Base-by-base conservation (phyloP, 2,329 filamentous ascomycete species). In the Epichloe scottii region DNA sequence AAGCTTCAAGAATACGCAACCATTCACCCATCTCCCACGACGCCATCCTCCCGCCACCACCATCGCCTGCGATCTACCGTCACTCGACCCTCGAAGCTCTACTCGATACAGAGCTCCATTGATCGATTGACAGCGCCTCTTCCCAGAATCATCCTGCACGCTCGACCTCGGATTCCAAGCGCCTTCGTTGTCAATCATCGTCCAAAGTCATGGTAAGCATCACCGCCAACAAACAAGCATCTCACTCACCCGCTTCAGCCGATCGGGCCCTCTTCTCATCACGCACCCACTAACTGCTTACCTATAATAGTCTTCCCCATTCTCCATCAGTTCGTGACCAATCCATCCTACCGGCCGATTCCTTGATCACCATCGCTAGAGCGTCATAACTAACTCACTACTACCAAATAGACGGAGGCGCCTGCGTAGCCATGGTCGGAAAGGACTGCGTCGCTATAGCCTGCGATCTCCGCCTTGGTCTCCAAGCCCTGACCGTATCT, bases 361-460 rank as follows among this genome's bases (percentile, higher is more conserved):
- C 45, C 30, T 11, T 11, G 26, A 30, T 4, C 30, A 34, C 21
- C 17, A 19, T 37, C 15, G 17, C 35, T 3, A 19, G 15, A 34
- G 5, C 34, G 30, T 21, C 30, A 34, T 44, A 17, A 15, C 34
- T 23, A 39, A 46, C 52, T 35, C 49, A 34, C 53, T 44, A 8
- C 26, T 8, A 4, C 5, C 26, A 17, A 49, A 48, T 51, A 84
- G 80, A 85, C 69, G 91, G 91, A 74, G 91, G 91, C 69, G 91
- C 91, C 75, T 91, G 86, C 73, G 89, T 97, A 60, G 91, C 91
- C 71, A 97, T 97, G 93, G 90, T 95, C 58, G 93, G 93, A 77
- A 97, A 98, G 75, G 90, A 97, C 82, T 98, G 93, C 72, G 93
- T 98, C 55, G 93, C 93, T 72, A 97, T 98, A 68, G 93, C 93